Conservation (phyloP, 2,329 filamentous ascomycete species). For the Nemania sp. region DNA sequence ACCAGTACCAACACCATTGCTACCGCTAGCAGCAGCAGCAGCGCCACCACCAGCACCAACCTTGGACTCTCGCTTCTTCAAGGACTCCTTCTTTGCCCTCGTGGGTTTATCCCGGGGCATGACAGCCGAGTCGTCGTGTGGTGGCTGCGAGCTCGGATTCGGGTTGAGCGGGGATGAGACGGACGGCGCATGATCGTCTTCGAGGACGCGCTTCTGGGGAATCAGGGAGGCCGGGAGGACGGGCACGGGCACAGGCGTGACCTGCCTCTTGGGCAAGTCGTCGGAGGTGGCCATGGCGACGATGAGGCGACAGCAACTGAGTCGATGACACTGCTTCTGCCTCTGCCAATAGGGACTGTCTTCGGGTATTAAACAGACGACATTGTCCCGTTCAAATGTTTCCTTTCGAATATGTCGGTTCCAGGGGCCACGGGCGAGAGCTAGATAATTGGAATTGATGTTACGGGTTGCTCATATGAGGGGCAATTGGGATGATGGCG, state of each 20-base stretch:
- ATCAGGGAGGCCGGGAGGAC: slow-evolving; percentile 51
- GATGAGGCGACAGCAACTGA: neutral
- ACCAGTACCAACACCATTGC: neutral
- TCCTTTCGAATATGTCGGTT: no score
- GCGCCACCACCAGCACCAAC: slow-evolving; percentile 28
- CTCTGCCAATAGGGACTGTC: neutral
- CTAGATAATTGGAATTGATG: neutral
- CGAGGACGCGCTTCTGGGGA: slow-evolving; percentile 68
- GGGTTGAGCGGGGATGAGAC: slow-evolving; percentile 77
- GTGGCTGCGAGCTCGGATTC: slow-evolving; percentile 43
- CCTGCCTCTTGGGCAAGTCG: slow-evolving; percentile 38
- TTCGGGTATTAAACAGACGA: neutral
- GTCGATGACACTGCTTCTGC: neutral
- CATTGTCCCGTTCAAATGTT: slow-evolving; percentile 2
- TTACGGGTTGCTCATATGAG: no score
- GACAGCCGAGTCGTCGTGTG: slow-evolving; percentile 44
- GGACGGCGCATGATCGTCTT: slow-evolving; percentile 71
- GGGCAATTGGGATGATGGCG: no score
- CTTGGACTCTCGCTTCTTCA: slow-evolving; percentile 72
- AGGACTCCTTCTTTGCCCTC: slow-evolving; percentile 66
- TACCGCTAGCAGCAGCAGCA: neutral
- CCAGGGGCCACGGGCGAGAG: neutral
- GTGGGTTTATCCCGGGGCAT: slow-evolving; percentile 54
- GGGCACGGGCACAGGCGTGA: slow-evolving; percentile 38
- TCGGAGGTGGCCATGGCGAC: slow-evolving; percentile 39